Evolutionary conservation across 495 filamentous ascomycete genomes (phyloP).

Genomic region (Penicillium nucicola): DNA sequence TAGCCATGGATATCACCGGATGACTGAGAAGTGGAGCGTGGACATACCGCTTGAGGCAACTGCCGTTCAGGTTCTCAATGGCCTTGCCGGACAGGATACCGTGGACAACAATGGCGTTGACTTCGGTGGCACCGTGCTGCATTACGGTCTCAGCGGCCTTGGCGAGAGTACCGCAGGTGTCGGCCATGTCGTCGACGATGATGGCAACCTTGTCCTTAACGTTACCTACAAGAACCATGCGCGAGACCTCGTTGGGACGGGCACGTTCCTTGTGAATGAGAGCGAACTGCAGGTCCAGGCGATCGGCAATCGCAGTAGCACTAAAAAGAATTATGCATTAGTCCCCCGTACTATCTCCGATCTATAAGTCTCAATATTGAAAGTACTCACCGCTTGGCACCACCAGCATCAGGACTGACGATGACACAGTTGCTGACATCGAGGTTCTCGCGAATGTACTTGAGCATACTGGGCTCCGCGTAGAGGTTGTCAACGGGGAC

Average conservation of each 20-base stretch:
- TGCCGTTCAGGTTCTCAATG: slow-evolving; percentile 84
- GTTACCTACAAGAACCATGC: slow-evolving; percentile 81
- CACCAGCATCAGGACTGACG: slow-evolving; percentile 93
- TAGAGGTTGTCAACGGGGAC: slow-evolving; percentile 97
- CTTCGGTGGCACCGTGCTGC: slow-evolving; percentile 81
- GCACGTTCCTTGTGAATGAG: slow-evolving; percentile 98
- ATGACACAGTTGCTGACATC: slow-evolving; percentile 83
- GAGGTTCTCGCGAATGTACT: slow-evolving; percentile 87
- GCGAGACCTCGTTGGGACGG: slow-evolving; percentile 89
- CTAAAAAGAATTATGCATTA: slow-evolving; percentile 30
- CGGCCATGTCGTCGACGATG: slow-evolving; percentile 81
- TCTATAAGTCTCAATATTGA: neutral
- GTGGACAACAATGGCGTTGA: slow-evolving; percentile 94
- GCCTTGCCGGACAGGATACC: slow-evolving; percentile 91
- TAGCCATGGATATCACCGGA: neutral
- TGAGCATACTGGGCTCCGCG: slow-evolving; percentile 87
- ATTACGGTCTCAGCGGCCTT: slow-evolving; percentile 93
- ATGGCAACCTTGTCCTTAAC: slow-evolving; percentile 63
- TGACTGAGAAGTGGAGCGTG: neutral
- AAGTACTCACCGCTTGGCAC: slow-evolving; percentile 77
- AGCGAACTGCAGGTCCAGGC: slow-evolving; percentile 92
- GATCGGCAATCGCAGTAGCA: slow-evolving; percentile 94
- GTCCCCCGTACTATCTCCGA: neutral
- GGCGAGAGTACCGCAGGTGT: slow-evolving; percentile 91
- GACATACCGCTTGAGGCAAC: slow-evolving; percentile 48